Conservation (phyloP, 495 filamentous ascomycete genomes). For the Penicillium coffeae region DNA sequence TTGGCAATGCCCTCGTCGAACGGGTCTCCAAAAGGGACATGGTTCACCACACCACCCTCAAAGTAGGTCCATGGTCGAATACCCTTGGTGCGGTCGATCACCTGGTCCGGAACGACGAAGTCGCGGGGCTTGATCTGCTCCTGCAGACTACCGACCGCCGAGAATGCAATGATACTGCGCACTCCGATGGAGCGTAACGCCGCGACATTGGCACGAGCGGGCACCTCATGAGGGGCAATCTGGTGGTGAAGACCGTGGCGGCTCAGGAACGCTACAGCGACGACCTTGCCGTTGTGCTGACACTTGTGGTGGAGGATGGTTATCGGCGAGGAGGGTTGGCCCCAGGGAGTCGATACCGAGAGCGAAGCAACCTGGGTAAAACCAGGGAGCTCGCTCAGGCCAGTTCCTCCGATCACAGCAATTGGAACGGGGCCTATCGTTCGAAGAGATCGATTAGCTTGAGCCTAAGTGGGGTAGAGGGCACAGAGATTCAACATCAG, state of each 20-base stretch:
- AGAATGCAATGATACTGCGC: constrained; percentile 86
- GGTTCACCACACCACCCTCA: constrained; percentile 86
- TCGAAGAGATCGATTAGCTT: constrained; percentile 13
- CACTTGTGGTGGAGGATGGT: constrained; percentile 77
- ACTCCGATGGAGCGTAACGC: constrained; percentile 88
- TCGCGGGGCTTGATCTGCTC: constrained; percentile 92
- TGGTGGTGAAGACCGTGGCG: constrained; percentile 88
- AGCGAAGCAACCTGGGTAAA: constrained; percentile 80
- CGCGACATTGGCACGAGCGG: constrained; percentile 89
- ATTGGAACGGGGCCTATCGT: constrained; percentile 72
- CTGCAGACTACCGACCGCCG: constrained; percentile 86
- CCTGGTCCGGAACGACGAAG: constrained; percentile 92
- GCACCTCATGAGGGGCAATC: constrained; percentile 87
- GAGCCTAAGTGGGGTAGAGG: constrained; percentile 15
- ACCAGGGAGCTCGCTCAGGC: constrained; percentile 65
- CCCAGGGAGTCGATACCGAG: constrained; percentile 81
- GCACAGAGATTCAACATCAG: neutral
- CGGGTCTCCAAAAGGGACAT: constrained; percentile 93
- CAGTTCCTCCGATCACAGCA: constrained; percentile 95
- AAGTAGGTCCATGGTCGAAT: constrained; percentile 93
- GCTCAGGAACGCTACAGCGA: constrained; percentile 87
- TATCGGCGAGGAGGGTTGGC: constrained; percentile 83
- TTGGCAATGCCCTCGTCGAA: constrained; percentile 76
- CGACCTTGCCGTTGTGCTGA: constrained; percentile 49
- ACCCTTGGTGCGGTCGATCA: constrained; percentile 97